phyloP scores from a whole-genome alignment of 192 early-diverging fungal genomes.

The Lunasporangiospora selenospora region DNA sequence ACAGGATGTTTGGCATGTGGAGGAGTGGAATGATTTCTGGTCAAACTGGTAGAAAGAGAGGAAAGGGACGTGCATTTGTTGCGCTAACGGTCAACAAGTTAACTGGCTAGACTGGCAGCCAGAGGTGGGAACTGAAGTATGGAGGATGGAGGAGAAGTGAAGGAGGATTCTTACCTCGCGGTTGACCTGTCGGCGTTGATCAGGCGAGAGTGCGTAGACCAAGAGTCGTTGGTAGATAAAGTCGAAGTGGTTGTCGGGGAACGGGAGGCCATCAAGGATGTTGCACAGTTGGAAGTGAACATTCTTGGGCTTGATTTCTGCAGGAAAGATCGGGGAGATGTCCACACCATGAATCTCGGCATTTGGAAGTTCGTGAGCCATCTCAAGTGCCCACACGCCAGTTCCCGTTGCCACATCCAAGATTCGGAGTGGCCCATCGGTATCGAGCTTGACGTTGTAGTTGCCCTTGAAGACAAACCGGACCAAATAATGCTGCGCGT shows the following conservation, averaged over 20 bases:
- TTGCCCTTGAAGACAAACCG: constrained; percentile 52
- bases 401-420: constrained; percentile 42
- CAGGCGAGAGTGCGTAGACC: constrained; percentile 26
- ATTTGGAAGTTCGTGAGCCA: constrained; percentile 41
- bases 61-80: too few species aligned
- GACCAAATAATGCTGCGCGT: constrained; percentile 59
- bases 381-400: constrained; percentile 45
- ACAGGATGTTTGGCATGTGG: too few species aligned
- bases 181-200: constrained; percentile 30
- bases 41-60: too few species aligned
- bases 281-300: constrained; percentile 46
- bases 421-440: constrained; percentile 16
- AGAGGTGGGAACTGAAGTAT: too few species aligned
- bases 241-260: constrained; percentile 51
- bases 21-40: too few species aligned
- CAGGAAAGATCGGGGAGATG: constrained; percentile 44
- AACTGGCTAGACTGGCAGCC: too few species aligned
- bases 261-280: constrained; percentile 43
- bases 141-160: neutral
- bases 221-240: constrained; percentile 43
- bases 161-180: constrained; percentile 19
- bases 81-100: too few species aligned
- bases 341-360: constrained; percentile 45
- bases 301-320: constrained; percentile 47
- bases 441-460: constrained; percentile 38